These are phyloP conservation scores for Fusarium begoniae DNA, from an alignment of 2,329 filamentous ascomycete species.

Conservation along the genomic window DNA sequence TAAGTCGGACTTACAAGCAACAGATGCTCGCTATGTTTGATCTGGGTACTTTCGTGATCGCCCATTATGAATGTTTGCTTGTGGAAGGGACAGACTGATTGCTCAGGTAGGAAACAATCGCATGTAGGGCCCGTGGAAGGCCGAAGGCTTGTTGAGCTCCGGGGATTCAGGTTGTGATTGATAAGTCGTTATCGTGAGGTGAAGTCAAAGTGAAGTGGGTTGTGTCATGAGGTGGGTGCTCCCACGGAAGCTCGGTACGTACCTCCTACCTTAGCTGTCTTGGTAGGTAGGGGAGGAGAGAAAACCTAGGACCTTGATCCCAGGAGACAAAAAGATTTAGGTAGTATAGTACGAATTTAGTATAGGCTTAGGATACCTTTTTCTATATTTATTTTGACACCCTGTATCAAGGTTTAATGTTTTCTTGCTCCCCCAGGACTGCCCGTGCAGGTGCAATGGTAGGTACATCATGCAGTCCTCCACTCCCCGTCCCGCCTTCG, in stretches of 20 bases:
- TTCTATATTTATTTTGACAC: no score
- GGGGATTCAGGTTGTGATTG: constrained; percentile 7
- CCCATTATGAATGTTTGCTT: constrained; percentile 57
- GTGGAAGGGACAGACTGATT: neutral
- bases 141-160: neutral
- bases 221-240: constrained; percentile 22
- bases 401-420: no score
- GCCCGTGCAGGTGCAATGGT: neutral
- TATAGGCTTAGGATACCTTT: no score
- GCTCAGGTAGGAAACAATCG: neutral
- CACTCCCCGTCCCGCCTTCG: constrained; percentile 14
- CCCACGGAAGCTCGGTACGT: constrained; percentile 27
- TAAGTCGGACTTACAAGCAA: constrained; percentile 65
- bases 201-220: constrained; percentile 15
- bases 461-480: neutral
- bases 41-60: constrained; percentile 69
- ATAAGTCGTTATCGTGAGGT: constrained; percentile 38
- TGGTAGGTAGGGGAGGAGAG: no score
- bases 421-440: no score
- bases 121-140: neutral
- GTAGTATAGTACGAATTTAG: no score
- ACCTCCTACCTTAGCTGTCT: neutral
- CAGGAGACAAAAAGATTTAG: no score
- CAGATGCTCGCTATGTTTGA: constrained; percentile 79
- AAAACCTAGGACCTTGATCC: no score